Percentiles rank a stretch among this genome's conserved stretches.
phyloP scores from a whole-genome alignment of 225 moss, liverwort and hornwort species.

The Sphagnum contortum region DNA sequence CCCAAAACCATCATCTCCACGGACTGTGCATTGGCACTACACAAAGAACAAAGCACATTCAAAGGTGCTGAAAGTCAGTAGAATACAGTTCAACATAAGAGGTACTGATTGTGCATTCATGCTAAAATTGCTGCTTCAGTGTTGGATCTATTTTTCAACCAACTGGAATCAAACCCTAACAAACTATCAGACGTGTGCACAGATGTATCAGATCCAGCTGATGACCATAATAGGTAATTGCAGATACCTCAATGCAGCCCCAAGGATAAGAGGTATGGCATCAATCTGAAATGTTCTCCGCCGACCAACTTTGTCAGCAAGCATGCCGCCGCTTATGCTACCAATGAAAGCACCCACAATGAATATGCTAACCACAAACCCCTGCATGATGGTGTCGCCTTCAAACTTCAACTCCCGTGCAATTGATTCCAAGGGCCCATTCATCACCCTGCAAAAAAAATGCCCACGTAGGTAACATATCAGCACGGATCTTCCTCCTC shows the following conservation, averaged over 20 bases:
- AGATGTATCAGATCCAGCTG: no score
- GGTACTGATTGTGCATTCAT: no score
- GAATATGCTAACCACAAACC: constrained; percentile 91
- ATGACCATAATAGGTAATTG: not conserved
- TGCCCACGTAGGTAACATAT: no score
- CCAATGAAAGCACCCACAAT: constrained; percentile 87
- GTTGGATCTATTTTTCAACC: no score
- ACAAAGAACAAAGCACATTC: constrained; percentile 2
- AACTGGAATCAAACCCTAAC: no score
- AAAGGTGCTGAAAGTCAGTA: no score
- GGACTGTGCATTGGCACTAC: constrained; percentile 69
- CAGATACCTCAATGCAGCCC: constrained; percentile 70
- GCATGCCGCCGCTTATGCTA: constrained; percentile 80
- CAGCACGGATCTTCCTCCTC: not conserved
- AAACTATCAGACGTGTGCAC: no score
- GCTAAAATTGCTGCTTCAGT: no score
- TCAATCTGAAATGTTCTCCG: constrained; percentile 76
- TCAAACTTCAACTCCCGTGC: constrained; percentile 86
- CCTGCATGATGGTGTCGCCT: constrained; percentile 74
- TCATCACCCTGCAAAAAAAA: constrained; percentile 71
- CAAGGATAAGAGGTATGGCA: constrained; percentile 72
- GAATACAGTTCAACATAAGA: no score
- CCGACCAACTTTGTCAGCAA: constrained; percentile 80
- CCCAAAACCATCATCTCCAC: constrained; percentile 63
- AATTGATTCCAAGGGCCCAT: constrained; percentile 86